Conservation (phyloP, 257 asterid species). For the Leptodermis oblonga region DNA sequence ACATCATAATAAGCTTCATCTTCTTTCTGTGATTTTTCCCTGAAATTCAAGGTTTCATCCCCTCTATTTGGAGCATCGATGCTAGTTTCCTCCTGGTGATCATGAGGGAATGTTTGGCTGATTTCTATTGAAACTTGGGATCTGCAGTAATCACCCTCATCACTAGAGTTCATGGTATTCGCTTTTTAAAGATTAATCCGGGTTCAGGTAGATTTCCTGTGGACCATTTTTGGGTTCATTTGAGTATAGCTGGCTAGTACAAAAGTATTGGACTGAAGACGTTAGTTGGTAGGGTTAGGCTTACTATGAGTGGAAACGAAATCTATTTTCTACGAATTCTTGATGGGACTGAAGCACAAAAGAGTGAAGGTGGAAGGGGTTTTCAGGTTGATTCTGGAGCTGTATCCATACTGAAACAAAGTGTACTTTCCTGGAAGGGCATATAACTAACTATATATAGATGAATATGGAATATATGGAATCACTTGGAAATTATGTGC, state of each 20-base stretch:
- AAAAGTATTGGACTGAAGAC: neutral
- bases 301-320: neutral
- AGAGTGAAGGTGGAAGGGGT: neutral
- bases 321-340: neutral
- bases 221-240: neutral
- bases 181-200: neutral
- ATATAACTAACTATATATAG: neutral
- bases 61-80: too few species aligned
- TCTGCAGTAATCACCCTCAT: neutral
- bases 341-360: too few species aligned
- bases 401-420: too few species aligned
- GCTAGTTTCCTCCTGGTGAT: too few species aligned
- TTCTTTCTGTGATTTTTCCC: too few species aligned
- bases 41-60: too few species aligned
- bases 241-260: neutral
- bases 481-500: neutral
- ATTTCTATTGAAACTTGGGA: constrained; percentile 9
- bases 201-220: neutral
- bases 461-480: neutral
- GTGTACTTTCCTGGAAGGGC: too few species aligned
- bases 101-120: neutral
- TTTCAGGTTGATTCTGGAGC: too few species aligned
- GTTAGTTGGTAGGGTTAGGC: neutral
- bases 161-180: neutral
- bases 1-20: too few species aligned